Percentiles rank a stretch among this genome's conserved stretches.
Evolutionary conservation across 2,329 filamentous ascomycete species (phyloP).

Genomic region (Monilinia polystroma): DNA sequence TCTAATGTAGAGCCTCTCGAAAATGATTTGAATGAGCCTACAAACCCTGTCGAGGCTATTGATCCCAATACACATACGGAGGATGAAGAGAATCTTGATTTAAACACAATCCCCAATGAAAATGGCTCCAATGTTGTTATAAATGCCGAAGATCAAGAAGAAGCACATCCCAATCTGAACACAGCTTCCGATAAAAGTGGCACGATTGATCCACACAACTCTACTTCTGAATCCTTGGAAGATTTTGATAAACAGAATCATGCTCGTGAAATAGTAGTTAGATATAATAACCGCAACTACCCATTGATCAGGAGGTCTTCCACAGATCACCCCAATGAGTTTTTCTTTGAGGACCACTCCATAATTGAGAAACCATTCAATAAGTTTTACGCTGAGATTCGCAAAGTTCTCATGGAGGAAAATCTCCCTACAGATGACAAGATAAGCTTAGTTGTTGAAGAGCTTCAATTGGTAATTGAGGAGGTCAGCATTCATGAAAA

Average conservation of each 20-base stretch:
- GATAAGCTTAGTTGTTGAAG: constrained; percentile 54
- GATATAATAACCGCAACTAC: constrained; percentile 20
- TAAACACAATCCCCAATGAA: neutral
- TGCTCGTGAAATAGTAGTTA: constrained; percentile 20
- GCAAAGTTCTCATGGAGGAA: constrained; percentile 51
- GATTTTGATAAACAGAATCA: constrained; percentile 1
- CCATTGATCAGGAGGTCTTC: constrained; percentile 22
- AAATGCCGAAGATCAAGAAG: neutral
- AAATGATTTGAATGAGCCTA: neutral
- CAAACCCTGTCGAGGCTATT: constrained; percentile 1
- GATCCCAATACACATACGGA: constrained; percentile 2
- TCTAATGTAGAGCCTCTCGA: neutral
- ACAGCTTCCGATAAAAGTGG: neutral
- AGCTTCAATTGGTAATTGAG: constrained; percentile 54
- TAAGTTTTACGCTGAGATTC: constrained; percentile 56
- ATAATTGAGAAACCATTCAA: constrained; percentile 53
- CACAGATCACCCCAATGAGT: constrained; percentile 51
- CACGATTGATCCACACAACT: neutral
- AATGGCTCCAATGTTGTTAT: neutral
- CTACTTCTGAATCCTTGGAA: constrained; percentile 8
- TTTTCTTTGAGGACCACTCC: constrained; percentile 55
- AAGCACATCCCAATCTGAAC: neutral
- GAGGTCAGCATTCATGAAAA: constrained; percentile 50
- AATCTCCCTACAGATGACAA: constrained; percentile 57
- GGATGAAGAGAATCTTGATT: neutral